Evolutionary conservation across 257 asterid genomes (phyloP).

Genomic region (Solanum raphanifolium): DNA sequence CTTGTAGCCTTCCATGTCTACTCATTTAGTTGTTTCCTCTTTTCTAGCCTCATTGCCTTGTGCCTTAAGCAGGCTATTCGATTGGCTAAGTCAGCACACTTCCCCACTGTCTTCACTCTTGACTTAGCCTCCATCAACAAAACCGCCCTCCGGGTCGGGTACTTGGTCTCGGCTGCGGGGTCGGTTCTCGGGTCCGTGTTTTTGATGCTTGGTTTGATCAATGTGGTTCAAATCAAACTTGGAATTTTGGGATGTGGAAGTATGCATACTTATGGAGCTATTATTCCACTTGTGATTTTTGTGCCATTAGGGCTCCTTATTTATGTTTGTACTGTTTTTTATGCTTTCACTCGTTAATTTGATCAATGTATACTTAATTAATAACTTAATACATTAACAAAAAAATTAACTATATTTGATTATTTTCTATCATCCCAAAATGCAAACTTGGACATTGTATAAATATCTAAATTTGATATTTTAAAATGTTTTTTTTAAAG

Average conservation of each 20-base stretch:
- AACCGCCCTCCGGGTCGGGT: conserved; percentile 61
- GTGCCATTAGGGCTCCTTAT: conserved; percentile 62
- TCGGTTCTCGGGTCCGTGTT: conserved; percentile 69
- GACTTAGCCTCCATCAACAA: conserved; percentile 60
- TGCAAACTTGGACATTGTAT: not conserved
- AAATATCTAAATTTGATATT: not conserved
- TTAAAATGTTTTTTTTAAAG: not conserved
- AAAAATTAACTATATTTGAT: not conserved
- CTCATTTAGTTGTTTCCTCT: conserved; percentile 86
- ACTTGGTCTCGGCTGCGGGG: conserved; percentile 66
- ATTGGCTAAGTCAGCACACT: conserved; percentile 31
- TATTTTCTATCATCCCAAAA: not conserved
- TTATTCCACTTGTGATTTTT: conserved; percentile 61
- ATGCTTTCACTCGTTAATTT: conserved; percentile 64
- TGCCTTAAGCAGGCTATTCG: conserved; percentile 70
- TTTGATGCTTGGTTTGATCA: conserved; percentile 71
- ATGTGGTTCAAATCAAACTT: conserved; percentile 85
- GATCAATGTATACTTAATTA: not conserved
- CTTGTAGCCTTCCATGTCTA: conserved; percentile 72
- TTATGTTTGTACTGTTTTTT: conserved; percentile 52
- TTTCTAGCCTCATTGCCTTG: conserved; percentile 78
- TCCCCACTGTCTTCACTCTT: conserved; percentile 28
- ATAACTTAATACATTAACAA: not conserved
- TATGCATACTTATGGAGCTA: conserved; percentile 56
- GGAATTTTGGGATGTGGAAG: conserved; percentile 71